These are phyloP conservation scores for Byssochlamys sp. DNA, from an alignment of 2,329 filamentous ascomycete genomes.

Conservation along the genomic window DNA sequence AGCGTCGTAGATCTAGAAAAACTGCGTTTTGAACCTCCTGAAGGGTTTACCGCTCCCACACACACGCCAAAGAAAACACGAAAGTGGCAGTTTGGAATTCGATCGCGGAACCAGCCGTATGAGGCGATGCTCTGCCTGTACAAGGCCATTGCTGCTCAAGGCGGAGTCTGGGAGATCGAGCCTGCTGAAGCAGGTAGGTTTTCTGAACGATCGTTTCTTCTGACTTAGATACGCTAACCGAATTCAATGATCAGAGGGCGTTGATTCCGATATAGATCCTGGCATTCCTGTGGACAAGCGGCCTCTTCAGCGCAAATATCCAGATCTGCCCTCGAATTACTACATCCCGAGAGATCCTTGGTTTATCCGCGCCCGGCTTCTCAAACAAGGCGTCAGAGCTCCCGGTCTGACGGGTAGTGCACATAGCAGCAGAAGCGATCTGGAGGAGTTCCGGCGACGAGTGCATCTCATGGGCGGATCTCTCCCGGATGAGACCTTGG, in stretches of 20 bases:
- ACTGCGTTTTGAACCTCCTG: conserved; percentile 48
- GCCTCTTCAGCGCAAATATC: conserved; percentile 36
- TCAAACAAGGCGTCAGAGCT: conserved; percentile 64
- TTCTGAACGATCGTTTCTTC: background rate
- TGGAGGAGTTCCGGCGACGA: conserved; percentile 32
- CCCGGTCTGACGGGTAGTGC: conserved; percentile 34
- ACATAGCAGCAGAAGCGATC: conserved; percentile 32
- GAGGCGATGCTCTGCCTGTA: conserved; percentile 94
- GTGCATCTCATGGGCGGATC: conserved; percentile 26
- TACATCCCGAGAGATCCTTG: conserved; percentile 86
- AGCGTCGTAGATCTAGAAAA: conserved; percentile 59
- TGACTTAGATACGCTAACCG: conserved; percentile 1
- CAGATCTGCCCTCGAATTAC: conserved; percentile 51
- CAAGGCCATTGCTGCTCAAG: conserved; percentile 77
- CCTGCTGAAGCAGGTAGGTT: conserved; percentile 31
- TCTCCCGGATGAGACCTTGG: conserved; percentile 16
- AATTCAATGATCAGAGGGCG: conserved; percentile 14
- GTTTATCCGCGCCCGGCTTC: conserved; percentile 85
- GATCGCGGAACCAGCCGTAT: conserved; percentile 83
- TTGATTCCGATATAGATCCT: conserved; percentile 26
- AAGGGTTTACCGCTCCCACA: conserved; percentile 40
- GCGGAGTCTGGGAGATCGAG: conserved; percentile 70
- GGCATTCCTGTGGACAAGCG: conserved; percentile 25
- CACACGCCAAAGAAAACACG: conserved; percentile 55
- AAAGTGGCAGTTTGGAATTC: conserved; percentile 96